Evolutionary conservation across 2,329 filamentous ascomycete species (phyloP), one percentile per base, ranked within the genome.

Genomic region (Zasmidium angulare): DNA sequence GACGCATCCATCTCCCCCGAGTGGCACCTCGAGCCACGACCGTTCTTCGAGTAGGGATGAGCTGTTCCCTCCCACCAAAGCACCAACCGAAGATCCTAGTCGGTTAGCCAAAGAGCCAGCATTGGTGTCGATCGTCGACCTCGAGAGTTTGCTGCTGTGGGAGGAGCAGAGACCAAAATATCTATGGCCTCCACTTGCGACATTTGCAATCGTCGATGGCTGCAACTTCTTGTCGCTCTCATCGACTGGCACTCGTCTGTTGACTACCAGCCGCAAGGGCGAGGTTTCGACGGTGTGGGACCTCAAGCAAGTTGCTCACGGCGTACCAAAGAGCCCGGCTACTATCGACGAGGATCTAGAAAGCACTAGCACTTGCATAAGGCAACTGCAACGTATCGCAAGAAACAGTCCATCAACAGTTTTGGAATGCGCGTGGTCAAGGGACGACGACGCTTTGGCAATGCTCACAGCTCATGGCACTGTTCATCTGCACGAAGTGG

Each of bases 401-500:
- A 87, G 95, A 46, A 89, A 97, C 84, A 98, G 93, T 1, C 89
- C 93, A 51, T 91, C 95, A 2, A 89, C 90, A 55, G 91, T 98
- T 56, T 85, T 97, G 21, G 93, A 97, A 70, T 90, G 96, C 46
- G 86, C 87, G 2, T 99, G 95, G 95, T 89, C 85, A 56, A 90
- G 90, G 2, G 87, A 88, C 57, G 91, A 90, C 21, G 90, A 96
- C 71, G 88, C 90, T 59, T 78, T 96, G 43, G 93, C 93, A 1
- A 87, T 99, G 77, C 86, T 97, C 23, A 98, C 95, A 0, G 91
- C 96, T 69, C 90, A 93, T 67, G 92, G 93, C n/a, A 99, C 95
- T 9, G 87, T 97, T 11, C 95, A 99, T 76, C 84, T 98, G 47
- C 88, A 96, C 64, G 90, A 96, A 66, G 85, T 98, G 75, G 91